phyloP scores from a whole-genome alignment of 257 asterid species.

The Solanum medicagineum region DNA sequence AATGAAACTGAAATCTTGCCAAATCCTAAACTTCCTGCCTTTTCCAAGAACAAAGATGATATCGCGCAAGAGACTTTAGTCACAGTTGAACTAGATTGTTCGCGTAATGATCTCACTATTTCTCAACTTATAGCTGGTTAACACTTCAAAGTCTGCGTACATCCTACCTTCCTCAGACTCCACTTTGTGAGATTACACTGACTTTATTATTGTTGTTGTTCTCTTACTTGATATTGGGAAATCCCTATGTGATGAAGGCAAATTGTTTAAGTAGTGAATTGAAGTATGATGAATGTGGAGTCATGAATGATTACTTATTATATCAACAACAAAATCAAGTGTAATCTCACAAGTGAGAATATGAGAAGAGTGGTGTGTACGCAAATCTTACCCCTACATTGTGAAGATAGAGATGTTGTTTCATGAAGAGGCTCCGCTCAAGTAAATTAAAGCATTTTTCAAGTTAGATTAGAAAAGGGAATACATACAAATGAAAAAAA shows the following conservation, averaged over 20 bases:
- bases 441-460: background rate
- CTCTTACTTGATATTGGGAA: background rate
- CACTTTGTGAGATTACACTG: too few relatives aligned
- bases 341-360: background rate
- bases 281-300: background rate
- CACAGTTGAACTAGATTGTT: background rate
- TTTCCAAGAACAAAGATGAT: background rate
- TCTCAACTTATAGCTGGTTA: slow-evolving; percentile 11
- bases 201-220: background rate
- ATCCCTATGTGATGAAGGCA: background rate
- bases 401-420: background rate
- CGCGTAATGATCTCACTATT: slow-evolving; percentile 1
- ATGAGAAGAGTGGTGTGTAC: background rate
- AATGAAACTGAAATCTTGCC: slow-evolving; percentile 6
- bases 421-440: background rate
- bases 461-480: background rate
- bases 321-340: background rate
- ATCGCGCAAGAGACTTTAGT: background rate
- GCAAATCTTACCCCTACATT: too few relatives aligned
- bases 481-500: too few relatives aligned
- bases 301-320: background rate
- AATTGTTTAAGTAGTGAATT: background rate
- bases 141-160: background rate
- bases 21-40: slow-evolving; percentile 21
- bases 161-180: too few relatives aligned